Base-by-base conservation (phyloP, 2,329 filamentous ascomycete genomes). In the Cladosporium velox region DNA sequence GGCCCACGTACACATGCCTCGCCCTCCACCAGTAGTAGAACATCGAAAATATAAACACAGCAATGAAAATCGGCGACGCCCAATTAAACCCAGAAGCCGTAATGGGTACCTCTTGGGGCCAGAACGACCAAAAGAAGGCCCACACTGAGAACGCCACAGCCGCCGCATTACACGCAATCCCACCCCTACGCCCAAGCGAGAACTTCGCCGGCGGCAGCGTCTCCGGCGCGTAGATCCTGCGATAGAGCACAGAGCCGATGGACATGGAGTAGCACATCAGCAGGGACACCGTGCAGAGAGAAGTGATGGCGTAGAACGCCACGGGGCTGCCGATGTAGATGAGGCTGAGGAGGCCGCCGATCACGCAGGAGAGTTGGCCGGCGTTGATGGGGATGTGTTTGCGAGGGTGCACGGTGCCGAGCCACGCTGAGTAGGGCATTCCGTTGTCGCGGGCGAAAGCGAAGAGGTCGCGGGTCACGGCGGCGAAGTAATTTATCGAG, bases 331-430 rank as follows among this genome's bases (percentile, higher is more conserved):
- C 79, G 34, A 80, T 77, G 61, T 79, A 78, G 65, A 80, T 78
- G 6, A 79, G 70, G 14, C 70, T 70, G 14, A 79, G 66, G 6
- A 73, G 63, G 10, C 32, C 57, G 18, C 85, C 83, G 0, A 86
- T 84, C 1, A 85, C 85, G 1, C 87, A 79, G 67, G 84, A 82
- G 4, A 83, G 83, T 14, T 66, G 58, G 4, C 30, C 63, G 18
- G 72, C 71, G n/a, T 66, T 59, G 54, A 69, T 61, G 8, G 71
- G 69, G 12, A 73, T 67, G 30, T 67, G 57, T 12, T 64, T 62
- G 11, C 51, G 65, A 12, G 65, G 57, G 30, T 67, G 35, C 6
- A 73, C 70, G 12, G 58, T 65, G 32, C 59, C 73, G 8, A 83
- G 77, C 44, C 76, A 77, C 1, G 68, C 30, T 24, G 71, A 69